Percentiles rank a stretch among this genome's conserved stretches.
phyloP scores from a whole-genome alignment of 1,139 yeast genomes.

The Blastobotrys apis region DNA sequence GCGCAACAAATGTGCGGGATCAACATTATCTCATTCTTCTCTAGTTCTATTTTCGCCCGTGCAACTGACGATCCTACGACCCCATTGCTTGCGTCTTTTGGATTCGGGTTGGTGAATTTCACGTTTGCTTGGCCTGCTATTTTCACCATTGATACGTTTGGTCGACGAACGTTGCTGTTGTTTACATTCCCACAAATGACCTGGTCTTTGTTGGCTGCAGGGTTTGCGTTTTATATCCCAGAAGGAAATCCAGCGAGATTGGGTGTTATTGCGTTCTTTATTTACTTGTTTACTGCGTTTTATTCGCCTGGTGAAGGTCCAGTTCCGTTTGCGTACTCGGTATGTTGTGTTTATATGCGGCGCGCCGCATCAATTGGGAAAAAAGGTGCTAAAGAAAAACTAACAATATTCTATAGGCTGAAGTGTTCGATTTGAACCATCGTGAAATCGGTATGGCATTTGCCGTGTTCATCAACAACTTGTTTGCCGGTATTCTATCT shows the following conservation, averaged over 20 bases:
- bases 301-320: conserved; percentile 76
- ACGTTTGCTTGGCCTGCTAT: conserved; percentile 80
- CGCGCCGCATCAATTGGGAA: too few species aligned
- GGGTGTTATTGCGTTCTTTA: conserved; percentile 50
- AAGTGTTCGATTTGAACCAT: conserved; percentile 66
- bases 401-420: conserved; percentile 46
- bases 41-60: conserved; percentile 20
- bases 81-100: conserved; percentile 76
- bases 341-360: background rate
- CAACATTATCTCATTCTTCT: conserved; percentile 68
- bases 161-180: conserved; percentile 67
- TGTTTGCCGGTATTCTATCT: conserved; percentile 66
- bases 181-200: conserved; percentile 77
- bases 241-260: conserved; percentile 44
- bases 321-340: conserved; percentile 69
- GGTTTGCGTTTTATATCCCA: conserved; percentile 68
- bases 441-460: conserved; percentile 71
- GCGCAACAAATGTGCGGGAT: conserved; percentile 90
- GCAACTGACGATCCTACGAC: conserved; percentile 14
- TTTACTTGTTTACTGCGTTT: conserved; percentile 58
- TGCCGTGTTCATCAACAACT: conserved; percentile 75
- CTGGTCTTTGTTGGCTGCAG: conserved; percentile 63
- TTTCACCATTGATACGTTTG: conserved; percentile 73
- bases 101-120: conserved; percentile 78
- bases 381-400: too few species aligned